A percentile compares a stretch with the other conserved stretches of the same genome.
Conservation (phyloP, 2,329 filamentous ascomycete genomes). For the Microcyclospora pomicola region DNA sequence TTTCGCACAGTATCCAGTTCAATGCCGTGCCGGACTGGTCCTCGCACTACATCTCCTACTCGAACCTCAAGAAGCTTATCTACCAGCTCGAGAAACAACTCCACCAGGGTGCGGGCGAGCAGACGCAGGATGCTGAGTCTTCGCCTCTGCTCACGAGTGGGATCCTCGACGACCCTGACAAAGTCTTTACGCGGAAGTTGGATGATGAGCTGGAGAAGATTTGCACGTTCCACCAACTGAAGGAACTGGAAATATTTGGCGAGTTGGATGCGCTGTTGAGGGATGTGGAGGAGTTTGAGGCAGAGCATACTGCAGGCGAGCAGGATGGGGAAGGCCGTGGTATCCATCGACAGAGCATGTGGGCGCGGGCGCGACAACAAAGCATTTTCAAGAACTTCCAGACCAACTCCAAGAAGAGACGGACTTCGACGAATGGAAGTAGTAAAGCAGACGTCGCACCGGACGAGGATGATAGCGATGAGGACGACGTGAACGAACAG, state of each 20-base stretch:
- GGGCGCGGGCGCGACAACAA: slow-evolving; percentile 21
- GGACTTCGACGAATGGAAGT: slow-evolving; percentile 29
- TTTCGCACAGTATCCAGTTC: slow-evolving; percentile 98
- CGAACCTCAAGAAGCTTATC: slow-evolving; percentile 96
- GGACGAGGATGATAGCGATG: slow-evolving; percentile 47
- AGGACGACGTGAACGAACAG: slow-evolving; percentile 45
- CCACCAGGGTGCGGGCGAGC: slow-evolving; percentile 38
- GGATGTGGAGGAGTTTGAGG: slow-evolving; percentile 58
- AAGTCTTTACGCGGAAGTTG: slow-evolving; percentile 65
- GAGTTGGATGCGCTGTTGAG: slow-evolving; percentile 65
- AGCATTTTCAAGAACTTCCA: slow-evolving; percentile 42
- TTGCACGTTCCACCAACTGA: slow-evolving; percentile 74
- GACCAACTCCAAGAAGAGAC: slow-evolving; percentile 25
- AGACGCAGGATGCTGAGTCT: slow-evolving; percentile 57
- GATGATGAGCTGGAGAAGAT: slow-evolving; percentile 91
- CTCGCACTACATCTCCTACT: slow-evolving; percentile 94
- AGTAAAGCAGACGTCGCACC: slow-evolving; percentile 37
- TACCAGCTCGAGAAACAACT: slow-evolving; percentile 84
- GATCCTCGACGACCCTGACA: slow-evolving; percentile 54
- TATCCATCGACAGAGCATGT: slow-evolving; percentile 17
- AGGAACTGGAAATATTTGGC: slow-evolving; percentile 74
- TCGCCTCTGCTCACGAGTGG: slow-evolving; percentile 59
- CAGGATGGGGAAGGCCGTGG: slow-evolving; percentile 16
- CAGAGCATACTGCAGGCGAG: slow-evolving; percentile 30
- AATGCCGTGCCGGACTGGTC: slow-evolving; percentile 99